Conservation (phyloP, 1,139 yeast genomes). For the Kazachstania sp. region DNA sequence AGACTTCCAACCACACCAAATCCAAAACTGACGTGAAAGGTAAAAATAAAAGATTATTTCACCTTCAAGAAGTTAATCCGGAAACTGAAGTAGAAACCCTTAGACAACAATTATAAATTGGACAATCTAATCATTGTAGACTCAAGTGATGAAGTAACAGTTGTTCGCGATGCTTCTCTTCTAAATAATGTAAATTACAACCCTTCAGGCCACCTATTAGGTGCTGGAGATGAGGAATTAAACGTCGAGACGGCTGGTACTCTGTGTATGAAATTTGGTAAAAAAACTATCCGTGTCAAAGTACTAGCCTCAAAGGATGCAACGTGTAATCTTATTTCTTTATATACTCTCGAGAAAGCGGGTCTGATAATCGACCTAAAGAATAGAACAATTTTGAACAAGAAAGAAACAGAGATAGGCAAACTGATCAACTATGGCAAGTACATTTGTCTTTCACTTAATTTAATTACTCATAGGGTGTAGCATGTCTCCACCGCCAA, state of each 20-base stretch:
- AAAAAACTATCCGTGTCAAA: neutral
- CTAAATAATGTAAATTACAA: neutral
- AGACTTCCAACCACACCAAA: neutral
- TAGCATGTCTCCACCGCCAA: neutral
- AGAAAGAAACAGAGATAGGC: neutral
- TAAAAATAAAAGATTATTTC: neutral
- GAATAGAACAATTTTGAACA: neutral
- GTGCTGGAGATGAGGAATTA: neutral
- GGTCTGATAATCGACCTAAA: neutral
- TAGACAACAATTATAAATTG: neutral
- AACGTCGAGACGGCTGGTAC: neutral
- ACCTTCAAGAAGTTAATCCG: neutral
- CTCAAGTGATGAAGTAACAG: slow-evolving; percentile 3
- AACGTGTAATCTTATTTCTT: neutral
- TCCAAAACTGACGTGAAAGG: neutral
- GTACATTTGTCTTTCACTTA: neutral
- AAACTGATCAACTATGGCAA: neutral
- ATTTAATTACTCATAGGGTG: neutral
- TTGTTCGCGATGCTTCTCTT: neutral
- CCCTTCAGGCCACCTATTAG: neutral
- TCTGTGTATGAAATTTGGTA: neutral
- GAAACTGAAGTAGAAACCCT: neutral
- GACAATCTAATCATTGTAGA: neutral
- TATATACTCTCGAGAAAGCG: neutral
- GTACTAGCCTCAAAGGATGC: neutral